Conservation (phyloP, 805 yeast genomes). For the Candida ipomoeae region DNA sequence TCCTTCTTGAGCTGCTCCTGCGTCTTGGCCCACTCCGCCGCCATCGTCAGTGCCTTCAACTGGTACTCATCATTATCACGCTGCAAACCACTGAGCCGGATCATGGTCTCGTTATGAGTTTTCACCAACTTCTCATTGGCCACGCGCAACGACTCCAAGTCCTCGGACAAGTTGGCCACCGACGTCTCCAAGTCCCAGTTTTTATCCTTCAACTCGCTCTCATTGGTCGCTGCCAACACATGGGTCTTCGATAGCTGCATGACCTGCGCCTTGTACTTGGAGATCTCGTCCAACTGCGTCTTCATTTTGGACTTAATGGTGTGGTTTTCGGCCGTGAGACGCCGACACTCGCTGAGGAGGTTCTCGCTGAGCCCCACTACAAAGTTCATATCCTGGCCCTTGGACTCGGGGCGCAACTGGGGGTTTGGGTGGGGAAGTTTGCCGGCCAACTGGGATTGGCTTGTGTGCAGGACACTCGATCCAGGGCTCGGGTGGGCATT, state of each 20-base stretch:
- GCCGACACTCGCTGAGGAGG: constrained; percentile 63
- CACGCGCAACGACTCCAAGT: constrained; percentile 34
- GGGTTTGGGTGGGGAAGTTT: constrained; percentile 24
- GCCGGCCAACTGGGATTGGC: constrained; percentile 10
- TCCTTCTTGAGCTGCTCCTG: constrained; percentile 38
- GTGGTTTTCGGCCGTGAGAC: constrained; percentile 61
- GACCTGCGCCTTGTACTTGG: constrained; percentile 33
- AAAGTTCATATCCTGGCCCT: constrained; percentile 63
- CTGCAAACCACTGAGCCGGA: constrained; percentile 27
- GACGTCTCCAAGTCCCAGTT: constrained; percentile 64
- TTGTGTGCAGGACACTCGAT: too few species aligned
- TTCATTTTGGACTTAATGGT: constrained; percentile 41
- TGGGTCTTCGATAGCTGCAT: constrained; percentile 32
- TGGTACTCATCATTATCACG: constrained; percentile 48
- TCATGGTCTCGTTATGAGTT: constrained; percentile 30
- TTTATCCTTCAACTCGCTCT: constrained; percentile 51
- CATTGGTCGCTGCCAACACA: constrained; percentile 35
- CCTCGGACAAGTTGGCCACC: constrained; percentile 42
- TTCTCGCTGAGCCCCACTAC: constrained; percentile 73
- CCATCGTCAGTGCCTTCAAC: constrained; percentile 37
- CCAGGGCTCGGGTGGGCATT: background rate
- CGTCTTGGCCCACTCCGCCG: constrained; percentile 34
- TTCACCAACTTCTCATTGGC: constrained; percentile 38
- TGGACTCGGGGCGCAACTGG: constrained; percentile 39
- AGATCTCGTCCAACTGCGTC: constrained; percentile 40